Base-by-base conservation (phyloP, 2,329 filamentous ascomycete species). In the Pyrenochaeta sp. region DNA sequence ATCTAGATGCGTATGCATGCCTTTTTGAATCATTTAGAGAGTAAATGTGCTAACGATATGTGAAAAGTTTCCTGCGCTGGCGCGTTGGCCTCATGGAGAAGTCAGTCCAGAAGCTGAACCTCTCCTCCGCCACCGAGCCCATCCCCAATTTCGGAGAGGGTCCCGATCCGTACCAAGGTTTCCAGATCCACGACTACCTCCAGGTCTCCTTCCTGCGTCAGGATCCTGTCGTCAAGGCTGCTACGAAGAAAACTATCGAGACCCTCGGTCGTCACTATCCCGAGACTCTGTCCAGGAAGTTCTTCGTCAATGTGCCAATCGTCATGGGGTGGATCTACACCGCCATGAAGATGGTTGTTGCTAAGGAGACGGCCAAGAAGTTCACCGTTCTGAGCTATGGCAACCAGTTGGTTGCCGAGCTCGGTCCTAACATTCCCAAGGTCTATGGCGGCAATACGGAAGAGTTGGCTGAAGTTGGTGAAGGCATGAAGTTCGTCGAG, bases 131-230 rank as follows among this genome's bases (percentile, higher is more conserved):
- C 37, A 90, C 84, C 7, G 75, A 80, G 54, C 81, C 83, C 28
- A 90, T 92, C 61, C 85, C 87, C 2, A 86, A 90, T 43, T 86
- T 84, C 51, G 76, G 82, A 55, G 62, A 77, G 23, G 81, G 80
- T 11, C 74, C 79, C 7, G 93, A 96, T 65, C 89, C 88, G 1
- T 95, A 96, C 75, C 89, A 93, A 73, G 91, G 95, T 77, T 82
- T 89, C 61, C 92, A 96, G 73, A 85, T 96, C 19, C 93, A 97
- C 74, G 93, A 97, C 77, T 96, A 96, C 78, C 83, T 89, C 60
- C 86, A 85, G 51, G 86, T 96, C 67, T 90, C 86, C 64, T 96
- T 96, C 79, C 79, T 96, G 58, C 86, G 90, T 48, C 86, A 89
- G 77, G 87, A 93, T 43, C 82, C 88, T 1, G 78, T 81, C 44